A percentile compares a stretch with the other conserved stretches of the same genome.
phyloP scores from a whole-genome alignment of 768 basidiomycete species.

The Leccinum boreale region DNA sequence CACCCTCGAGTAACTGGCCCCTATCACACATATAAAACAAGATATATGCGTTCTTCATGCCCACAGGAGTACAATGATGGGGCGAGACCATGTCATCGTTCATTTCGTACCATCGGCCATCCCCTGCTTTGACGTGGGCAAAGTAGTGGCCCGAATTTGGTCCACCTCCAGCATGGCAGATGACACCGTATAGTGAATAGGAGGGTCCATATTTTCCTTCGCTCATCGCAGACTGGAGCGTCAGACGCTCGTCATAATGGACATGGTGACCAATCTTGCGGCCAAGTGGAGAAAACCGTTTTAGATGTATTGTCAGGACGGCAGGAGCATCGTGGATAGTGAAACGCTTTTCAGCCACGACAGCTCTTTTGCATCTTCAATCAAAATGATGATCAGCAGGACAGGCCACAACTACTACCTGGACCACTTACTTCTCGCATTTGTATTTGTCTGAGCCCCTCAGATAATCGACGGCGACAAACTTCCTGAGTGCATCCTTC shows the following conservation, averaged over 20 bases:
- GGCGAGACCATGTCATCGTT: constrained; percentile 80
- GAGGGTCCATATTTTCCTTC: constrained; percentile 68
- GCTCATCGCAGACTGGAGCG: constrained; percentile 80
- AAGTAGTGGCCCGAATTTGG: constrained; percentile 97
- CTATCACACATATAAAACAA: constrained; percentile 86
- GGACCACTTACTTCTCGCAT: constrained; percentile 86
- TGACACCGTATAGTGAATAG: constrained; percentile 88
- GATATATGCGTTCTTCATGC: constrained; percentile 83
- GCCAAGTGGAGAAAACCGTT: constrained; percentile 90
- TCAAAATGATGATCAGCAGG: constrained; percentile 5
- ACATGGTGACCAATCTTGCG: constrained; percentile 79
- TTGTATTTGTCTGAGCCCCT: constrained; percentile 95
- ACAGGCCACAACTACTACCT: neutral
- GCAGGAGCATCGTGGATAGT: constrained; percentile 84
- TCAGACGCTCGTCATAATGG: constrained; percentile 73
- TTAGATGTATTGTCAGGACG: constrained; percentile 89
- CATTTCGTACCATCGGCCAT: constrained; percentile 85
- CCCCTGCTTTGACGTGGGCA: constrained; percentile 70
- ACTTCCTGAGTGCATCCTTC: constrained; percentile 73
- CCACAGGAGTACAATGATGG: constrained; percentile 43
- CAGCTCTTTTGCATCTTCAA: constrained; percentile 84
- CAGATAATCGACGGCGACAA: constrained; percentile 77
- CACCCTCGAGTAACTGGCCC: constrained; percentile 70
- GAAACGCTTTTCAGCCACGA: constrained; percentile 88
- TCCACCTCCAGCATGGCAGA: constrained; percentile 89